Evolutionary conservation across 2,329 filamentous ascomycete genomes (phyloP), one percentile per base, ranked within the genome.

Genomic region (Pochonia chlamydosporia): DNA sequence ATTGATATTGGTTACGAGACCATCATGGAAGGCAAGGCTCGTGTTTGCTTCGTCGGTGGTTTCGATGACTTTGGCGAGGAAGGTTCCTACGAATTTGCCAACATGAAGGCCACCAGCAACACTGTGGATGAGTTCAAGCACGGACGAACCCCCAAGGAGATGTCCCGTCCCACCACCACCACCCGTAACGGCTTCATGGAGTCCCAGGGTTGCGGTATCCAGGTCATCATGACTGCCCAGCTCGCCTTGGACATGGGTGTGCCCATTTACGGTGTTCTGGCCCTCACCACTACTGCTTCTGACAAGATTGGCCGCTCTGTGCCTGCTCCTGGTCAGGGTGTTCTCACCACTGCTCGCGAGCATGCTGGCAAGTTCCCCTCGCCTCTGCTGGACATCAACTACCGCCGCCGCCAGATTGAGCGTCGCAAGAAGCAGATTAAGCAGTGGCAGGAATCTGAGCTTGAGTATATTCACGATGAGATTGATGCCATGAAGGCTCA

Each of bases 61-160:
- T 97, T 99, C 63, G 93, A 99, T 73, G 95, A 99, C 72, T 96
- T 99, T 75, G 90, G 95, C 62, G 93, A 99, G 72, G 93, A 99
- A 72, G 95, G 93, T 44, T 99, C 93, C 1, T 99, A 96, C 63
- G 93, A 99, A 70, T 99, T 99, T 67, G 93, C 93, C 76, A 99
- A 99, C 77, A 99, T 99, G 93, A 95, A 96, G 73, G 93, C 93
- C 50, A 99, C 93, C 47, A 96, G 91, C 79, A 99, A 97, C 64
- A 91, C 92, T 23, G 87, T 96, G 52, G 91, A 97, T 57, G 95
- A 99, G 68, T 89, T 99, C 59, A 89, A 84, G 9, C 93, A 97
- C 62, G 93, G 93, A 41, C 89, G 93, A 56, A 97, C 93, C 43
- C 92, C 93, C 11, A 82, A 85, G 68, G 93, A 99, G 71, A 99